Conservation (phyloP, 768 basidiomycete genomes). For the Psilocybe azurescens region DNA sequence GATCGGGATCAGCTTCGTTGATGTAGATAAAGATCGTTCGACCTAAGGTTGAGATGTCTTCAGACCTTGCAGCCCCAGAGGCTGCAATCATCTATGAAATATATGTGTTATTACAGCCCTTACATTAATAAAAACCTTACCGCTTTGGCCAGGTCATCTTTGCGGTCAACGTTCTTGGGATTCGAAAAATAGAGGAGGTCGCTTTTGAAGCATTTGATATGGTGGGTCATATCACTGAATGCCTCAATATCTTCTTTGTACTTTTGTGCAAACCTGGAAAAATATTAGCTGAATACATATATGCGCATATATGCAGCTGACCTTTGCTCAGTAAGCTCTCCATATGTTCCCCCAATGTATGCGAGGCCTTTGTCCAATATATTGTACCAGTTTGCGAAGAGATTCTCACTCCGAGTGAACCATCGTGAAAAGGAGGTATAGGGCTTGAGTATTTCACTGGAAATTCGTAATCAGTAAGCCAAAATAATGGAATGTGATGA, state of each 20-base stretch:
- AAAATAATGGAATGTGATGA: no score
- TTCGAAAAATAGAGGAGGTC: background rate
- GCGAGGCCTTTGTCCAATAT: no score
- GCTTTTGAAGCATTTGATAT: background rate
- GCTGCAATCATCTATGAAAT: conserved; percentile 1
- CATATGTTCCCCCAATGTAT: no score
- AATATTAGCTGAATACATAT: background rate
- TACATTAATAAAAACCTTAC: background rate
- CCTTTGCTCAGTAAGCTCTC: no score
- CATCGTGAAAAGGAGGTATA: no score
- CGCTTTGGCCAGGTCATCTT: no score
- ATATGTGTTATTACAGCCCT: background rate
- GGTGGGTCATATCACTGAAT: background rate
- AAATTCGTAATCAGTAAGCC: no score
- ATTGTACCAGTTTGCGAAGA: no score
- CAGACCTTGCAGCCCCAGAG: background rate
- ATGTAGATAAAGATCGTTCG: background rate
- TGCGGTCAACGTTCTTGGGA: background rate
- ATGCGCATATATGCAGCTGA: background rate
- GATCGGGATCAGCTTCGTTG: background rate
- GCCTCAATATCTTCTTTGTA: background rate
- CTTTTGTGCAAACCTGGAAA: background rate
- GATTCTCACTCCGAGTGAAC: no score
- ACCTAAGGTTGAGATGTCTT: background rate
- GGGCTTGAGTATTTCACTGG: no score